Base-by-base conservation (phyloP, 495 filamentous ascomycete genomes). In the Neurospora sp. region DNA sequence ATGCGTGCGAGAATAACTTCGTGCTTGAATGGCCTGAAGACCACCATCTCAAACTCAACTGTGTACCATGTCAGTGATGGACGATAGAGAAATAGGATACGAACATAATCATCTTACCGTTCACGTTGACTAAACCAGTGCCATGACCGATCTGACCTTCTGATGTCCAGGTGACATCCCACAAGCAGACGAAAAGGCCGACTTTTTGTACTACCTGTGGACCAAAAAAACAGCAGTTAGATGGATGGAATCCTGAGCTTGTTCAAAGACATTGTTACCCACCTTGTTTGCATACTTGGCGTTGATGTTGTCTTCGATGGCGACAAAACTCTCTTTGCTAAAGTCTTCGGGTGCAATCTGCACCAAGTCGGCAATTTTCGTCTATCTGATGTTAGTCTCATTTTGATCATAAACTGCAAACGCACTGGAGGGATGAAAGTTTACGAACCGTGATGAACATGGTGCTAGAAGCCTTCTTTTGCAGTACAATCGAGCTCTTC, bases 271-370 rank as follows among this genome's bases (percentile, higher is more conserved):
- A 16, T 38, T n/a, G 8, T 27, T 9, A 16, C 84, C 72, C 69
- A 93, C 92, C 81, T 94, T 95, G 84, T 99, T 96, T 70, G 95
- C 89, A 81, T 97, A 99, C 83, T 98, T 99, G 71, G 89, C 87
- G 76, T 98, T 97, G 83, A 99, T 94, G 74, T 92, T 93, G 80
- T 98, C 94, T 81, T 97, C 93, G 73, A 99, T 90, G 3, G 93
- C 92, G 41, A 91, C 86, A 7, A 85, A 83, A 76, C 92, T 94
- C 68, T 89, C 86, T 77, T 94, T 95, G 42, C 88, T 84, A 78
- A 98, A 96, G 77, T 97, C 92, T 77, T 93, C 85, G 3, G 96
- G 96, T 11, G 86, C 84, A 81, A 99, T 96, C 83, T 96, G 91
- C 71, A 99, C 92, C 75, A 98, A 86, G 85, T 99, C 96, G 73